phyloP scores from a whole-genome alignment of 345 rosid genomes.

The Nasturtium officinale region DNA sequence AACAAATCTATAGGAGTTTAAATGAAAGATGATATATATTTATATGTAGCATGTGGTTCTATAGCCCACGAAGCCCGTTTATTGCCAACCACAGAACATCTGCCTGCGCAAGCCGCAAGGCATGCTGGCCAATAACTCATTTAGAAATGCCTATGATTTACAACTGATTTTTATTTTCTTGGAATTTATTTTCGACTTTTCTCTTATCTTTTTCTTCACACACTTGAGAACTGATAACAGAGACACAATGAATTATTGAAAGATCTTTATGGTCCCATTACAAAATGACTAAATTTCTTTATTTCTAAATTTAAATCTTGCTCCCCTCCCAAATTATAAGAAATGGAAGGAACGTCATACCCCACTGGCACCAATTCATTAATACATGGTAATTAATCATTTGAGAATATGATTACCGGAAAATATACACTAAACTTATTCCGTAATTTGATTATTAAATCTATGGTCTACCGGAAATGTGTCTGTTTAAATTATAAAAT shows the following conservation, averaged over 20 bases:
- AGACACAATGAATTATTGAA: conserved; percentile 13
- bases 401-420: conserved; percentile 13
- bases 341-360: conserved; percentile 24
- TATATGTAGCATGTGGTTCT: too few species aligned
- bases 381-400: conserved; percentile 35
- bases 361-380: conserved; percentile 32
- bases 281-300: conserved; percentile 31
- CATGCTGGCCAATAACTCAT: neutral
- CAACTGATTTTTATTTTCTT: neutral
- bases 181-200: neutral
- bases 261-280: conserved; percentile 14
- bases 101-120: neutral
- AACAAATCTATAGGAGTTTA: too few species aligned
- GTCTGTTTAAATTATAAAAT: too few species aligned
- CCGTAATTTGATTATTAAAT: too few species aligned
- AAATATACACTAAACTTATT: too few species aligned
- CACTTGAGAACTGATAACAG: conserved; percentile 19
- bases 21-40: too few species aligned
- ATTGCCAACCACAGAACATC: too few species aligned
- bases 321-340: conserved; percentile 34
- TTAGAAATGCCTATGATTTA: too few species aligned
- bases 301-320: conserved; percentile 28
- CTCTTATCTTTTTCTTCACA: neutral
- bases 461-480: too few species aligned
- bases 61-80: neutral